A percentile compares a stretch with the other conserved stretches of the same genome.
Conservation (phyloP, 495 filamentous ascomycete species). For the Pyrenula aspistea region DNA sequence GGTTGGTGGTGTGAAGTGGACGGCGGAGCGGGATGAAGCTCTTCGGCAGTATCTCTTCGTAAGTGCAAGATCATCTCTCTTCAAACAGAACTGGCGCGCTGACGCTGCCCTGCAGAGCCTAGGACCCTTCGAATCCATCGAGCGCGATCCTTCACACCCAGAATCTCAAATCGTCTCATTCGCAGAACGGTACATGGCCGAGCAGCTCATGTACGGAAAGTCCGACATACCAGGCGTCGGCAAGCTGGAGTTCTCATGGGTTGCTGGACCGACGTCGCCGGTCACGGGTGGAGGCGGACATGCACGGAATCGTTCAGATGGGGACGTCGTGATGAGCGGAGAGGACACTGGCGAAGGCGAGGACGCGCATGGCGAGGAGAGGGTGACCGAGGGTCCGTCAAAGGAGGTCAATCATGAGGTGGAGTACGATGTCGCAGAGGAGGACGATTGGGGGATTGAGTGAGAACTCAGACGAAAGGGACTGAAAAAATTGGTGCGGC, state of each 20-base stretch:
- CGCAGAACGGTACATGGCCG: conserved; percentile 80
- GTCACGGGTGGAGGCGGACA: conserved; percentile 14
- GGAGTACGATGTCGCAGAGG: conserved; percentile 42
- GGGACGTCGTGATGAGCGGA: conserved; percentile 27
- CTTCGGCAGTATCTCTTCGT: conserved; percentile 80
- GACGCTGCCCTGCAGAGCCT: conserved; percentile 42
- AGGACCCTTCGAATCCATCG: conserved; percentile 70
- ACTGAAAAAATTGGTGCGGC: no score
- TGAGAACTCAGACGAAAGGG: no score
- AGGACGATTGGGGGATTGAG: conserved; percentile 31
- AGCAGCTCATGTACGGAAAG: conserved; percentile 64
- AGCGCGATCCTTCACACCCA: conserved; percentile 43
- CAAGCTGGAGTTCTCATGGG: conserved; percentile 68
- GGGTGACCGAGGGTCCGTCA: not conserved
- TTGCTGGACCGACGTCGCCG: conserved; percentile 14
- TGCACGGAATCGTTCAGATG: conserved; percentile 17
- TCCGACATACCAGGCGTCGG: conserved; percentile 63
- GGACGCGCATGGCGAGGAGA: not conserved
- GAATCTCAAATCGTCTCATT: conserved; percentile 62
- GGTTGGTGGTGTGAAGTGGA: conserved; percentile 58
- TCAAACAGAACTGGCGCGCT: no score
- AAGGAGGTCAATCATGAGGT: conserved; percentile 22
- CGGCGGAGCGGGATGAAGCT: conserved; percentile 65
- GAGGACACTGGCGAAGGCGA: not conserved
- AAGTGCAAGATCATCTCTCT: no score